Evolutionary conservation across 306 rosid species (phyloP), one percentile per base, ranked within the genome.

Genomic region (Glycyrrhiza uralensis): DNA sequence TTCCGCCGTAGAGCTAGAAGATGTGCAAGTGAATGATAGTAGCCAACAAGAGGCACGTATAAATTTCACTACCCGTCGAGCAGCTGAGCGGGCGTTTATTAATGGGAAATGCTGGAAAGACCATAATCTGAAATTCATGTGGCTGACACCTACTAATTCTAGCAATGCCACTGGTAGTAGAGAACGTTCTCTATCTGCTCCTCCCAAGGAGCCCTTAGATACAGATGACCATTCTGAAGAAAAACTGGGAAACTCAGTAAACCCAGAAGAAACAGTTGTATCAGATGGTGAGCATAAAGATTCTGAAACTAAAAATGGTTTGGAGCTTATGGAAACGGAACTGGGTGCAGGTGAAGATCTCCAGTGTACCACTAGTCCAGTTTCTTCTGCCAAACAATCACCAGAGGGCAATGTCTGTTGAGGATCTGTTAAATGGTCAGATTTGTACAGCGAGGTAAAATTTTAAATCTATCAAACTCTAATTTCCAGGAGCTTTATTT

Each of bases 381-480:
- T 33, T 28, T 86, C 89, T 18, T 66, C 71, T 22, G 84, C 79
- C 56, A 65, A 77, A 78, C 83, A 85, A 73, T 85, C 89, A 33
- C 83, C 87, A 6, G 66, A 78, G 59, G 80, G 39, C 52, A 68
- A 75, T 66, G 78, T 29, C 54, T 74, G 47, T 60, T 91, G 87
- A 87, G 87, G 80, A 77, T 63, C 89, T 80, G 80, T 75, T 76
- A 65, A n/a, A 75, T 82, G 65, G 58, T 70, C 82, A 64, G 88
- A 83, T 61, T 82, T 91, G 97, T 91, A 91, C 96, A 91, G 95
- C 84, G 79, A 88, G 90, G 92, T 91, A 87, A 91, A 73, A 69
- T 58, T 83, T 79, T 62, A 75, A 85, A 83, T 72, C 83, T 46
- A 74, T 73, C 70, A 60, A 81, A 72, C 74, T 83, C 81, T 75